Base-by-base conservation (phyloP, 805 yeast genomes). In the Candida alai region DNA sequence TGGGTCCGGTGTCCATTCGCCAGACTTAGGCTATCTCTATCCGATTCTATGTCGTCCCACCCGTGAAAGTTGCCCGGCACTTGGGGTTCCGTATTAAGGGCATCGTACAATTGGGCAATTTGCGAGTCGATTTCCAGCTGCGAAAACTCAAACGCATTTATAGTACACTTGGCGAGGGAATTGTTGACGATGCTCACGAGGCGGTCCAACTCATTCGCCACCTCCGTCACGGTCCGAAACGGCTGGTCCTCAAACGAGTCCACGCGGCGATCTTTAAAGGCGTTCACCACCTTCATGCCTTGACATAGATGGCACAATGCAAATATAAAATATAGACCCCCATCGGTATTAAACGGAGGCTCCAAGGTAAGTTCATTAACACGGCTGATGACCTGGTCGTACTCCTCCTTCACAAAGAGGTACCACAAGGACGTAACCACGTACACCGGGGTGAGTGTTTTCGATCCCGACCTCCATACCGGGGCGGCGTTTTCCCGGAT, bases 311-410 rank as follows among this genome's bases (percentile, higher is more conserved):
- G 42, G 34, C 68, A 58, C 19, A 61, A 37, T 4, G 55, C 65
- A 31, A 50, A 32, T 7, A 37, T 37, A n/a, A 27, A 72, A 28
- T 55, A 54, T 19, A 68, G 51, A n/a, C 48, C 51, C 2, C 74
- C 73, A 32, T 71, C 74, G 4, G 41, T 41, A 28, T 50, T 53
- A 40, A 55, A 70, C 1, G 78, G 77, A 6, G 69, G 69, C 31
- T 57, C 56, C 33, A 70, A 55, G 16, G 62, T 37, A 22, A 71
- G 41, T 26, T 62, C 64, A 14, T 60, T 63, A 11, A 67, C 43
- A 11, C 50, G 45, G 19, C 60, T 67, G 21, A 52, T 54, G 17
- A 70, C 56, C 24, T 46, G 52, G 4, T 49, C 42, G 34, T 57
- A 63, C 10, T 62, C 58, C 4, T 66, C 63, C 19, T 58, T 52